Base-by-base conservation (phyloP, 345 rosid genomes). In the Gossypium thurberi region DNA sequence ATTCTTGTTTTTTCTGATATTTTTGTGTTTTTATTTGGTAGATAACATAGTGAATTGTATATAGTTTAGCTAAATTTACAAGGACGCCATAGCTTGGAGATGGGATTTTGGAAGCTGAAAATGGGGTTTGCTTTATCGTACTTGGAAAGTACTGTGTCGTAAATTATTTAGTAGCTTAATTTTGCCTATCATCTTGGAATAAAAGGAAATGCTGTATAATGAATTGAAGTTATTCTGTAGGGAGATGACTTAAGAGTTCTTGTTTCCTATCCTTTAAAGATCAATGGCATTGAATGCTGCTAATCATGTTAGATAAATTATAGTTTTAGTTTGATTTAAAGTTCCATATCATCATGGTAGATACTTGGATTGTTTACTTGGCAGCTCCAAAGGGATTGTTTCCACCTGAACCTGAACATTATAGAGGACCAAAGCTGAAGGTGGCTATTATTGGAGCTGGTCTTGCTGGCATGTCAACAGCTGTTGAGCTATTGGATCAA, bases 391-490 rank as follows among this genome's bases (percentile, higher is more conserved):
- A 92, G 82, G 98, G 95, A 52, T 76, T 92, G 82, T 94, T 92
- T 86, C 98, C 95, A 23, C 91, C 92, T 6, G 97, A 94, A 85
- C 98, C 98, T 52, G 91, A 86, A 76, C 88, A 82, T 60, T 90
- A 94, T 37, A 84, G 92, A 78, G 98, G 98, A 70, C 98, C 98
- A 0, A 94, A 94, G 89, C 82, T 94, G 76, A 94, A 94, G 83
- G 98, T 94, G 76, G 98, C 99, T 44, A 95, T 95, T 26, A 86
- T 95, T 64, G 99, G 99, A 71, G 94, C 99, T 76, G 99, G 99
- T 74, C 95, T 95, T 74, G 99, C 99, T 15, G 98, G 99, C 70
- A 92, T 95, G 99, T 92, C 99, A 11, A 95, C 98, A 53, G 99
- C 99, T 14, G 94, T 91, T 17, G 97, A 95, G 85, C 89, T 92